Conservation (phyloP, 1,284 basidiomycete species). For the Trichosporon asahii region DNA sequence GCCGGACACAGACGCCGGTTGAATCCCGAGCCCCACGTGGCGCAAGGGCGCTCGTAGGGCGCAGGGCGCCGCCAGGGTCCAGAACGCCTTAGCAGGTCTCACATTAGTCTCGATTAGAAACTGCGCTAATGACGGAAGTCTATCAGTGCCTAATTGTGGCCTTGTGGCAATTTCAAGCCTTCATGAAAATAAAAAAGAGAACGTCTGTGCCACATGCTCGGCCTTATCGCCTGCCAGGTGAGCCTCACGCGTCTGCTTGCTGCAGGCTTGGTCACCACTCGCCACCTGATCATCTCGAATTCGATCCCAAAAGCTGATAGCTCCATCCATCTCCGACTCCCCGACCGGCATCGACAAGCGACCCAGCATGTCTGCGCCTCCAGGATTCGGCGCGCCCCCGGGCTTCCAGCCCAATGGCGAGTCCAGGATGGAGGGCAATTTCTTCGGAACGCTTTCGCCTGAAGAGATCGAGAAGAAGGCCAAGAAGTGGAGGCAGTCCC, state of each 20-base stretch:
- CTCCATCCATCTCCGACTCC: conserved; percentile 9
- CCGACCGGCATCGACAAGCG: conserved; percentile 13
- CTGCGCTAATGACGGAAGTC: background rate
- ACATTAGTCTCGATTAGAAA: background rate
- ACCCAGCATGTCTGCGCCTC: conserved; percentile 45
- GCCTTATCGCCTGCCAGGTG: background rate
- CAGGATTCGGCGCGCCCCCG: conserved; percentile 42
- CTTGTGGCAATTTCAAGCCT: too few species aligned
- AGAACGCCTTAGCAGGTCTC: background rate
- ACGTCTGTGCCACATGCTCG: background rate
- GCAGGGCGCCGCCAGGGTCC: background rate
- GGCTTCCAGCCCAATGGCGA: conserved; percentile 30
- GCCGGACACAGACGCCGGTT: background rate
- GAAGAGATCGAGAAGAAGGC: conserved; percentile 53
- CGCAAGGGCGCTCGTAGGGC: background rate
- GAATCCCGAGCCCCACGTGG: conserved; percentile 1
- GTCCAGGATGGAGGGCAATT: conserved; percentile 46
- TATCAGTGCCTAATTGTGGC: background rate
- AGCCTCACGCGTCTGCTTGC: background rate
- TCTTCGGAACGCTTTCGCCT: conserved; percentile 46
- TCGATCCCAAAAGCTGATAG: background rate
- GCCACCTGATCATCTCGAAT: conserved; percentile 8
- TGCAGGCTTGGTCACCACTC: conserved; percentile 5
- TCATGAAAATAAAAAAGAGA: background rate
- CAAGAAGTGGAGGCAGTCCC: conserved; percentile 50